Base-by-base conservation (phyloP, 179 eudicot species). In the Actinidia arguta region DNA sequence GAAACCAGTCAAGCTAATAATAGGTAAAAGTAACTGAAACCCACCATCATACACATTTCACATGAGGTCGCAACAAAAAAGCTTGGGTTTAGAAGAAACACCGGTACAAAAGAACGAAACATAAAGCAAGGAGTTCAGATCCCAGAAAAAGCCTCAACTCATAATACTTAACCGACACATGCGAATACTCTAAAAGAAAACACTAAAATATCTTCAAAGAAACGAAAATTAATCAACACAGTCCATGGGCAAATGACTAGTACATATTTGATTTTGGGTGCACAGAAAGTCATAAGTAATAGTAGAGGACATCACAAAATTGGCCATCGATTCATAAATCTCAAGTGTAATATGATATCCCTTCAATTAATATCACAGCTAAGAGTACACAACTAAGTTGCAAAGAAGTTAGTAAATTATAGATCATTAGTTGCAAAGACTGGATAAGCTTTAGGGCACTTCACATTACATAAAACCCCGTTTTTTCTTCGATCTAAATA, bases 111-210 rank as follows among this genome's bases (percentile, higher is more conserved):
- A n/a, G n/a, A n/a, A n/a, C n/a, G n/a, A n/a, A n/a, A n/a, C n/a
- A n/a, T n/a, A n/a, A n/a, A n/a, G n/a, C 46, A 18, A 67, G 42
- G 71, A 78, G 56, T 62, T 64, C 62, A 78, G 5, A 63, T 4
- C 27, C 55, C 44, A 24, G 27, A 8, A 50, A 48, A 78, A 64
- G 31, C 61, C 55, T 5, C 24, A 27, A n/a, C 6, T 36, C 44
- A 61, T 44, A 46, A 36, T 11, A 3, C 27, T 36, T 17, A 42
- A n/a, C 22, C 68, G 39, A 59, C 46, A 46, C 16, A 50, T 17
- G 17, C 5, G 7, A 77, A 62, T 27, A 44, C 4, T 46, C 71
- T 44, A 22, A 14, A 18, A 59, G 18, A 61, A 48, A 44, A 77
- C 12, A 5, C 14, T 5, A 61, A 16, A 63, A 66, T 24, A 47